These are phyloP conservation scores for Penicillium coffeae DNA, from an alignment of 495 filamentous ascomycete species.

Conservation along the genomic window DNA sequence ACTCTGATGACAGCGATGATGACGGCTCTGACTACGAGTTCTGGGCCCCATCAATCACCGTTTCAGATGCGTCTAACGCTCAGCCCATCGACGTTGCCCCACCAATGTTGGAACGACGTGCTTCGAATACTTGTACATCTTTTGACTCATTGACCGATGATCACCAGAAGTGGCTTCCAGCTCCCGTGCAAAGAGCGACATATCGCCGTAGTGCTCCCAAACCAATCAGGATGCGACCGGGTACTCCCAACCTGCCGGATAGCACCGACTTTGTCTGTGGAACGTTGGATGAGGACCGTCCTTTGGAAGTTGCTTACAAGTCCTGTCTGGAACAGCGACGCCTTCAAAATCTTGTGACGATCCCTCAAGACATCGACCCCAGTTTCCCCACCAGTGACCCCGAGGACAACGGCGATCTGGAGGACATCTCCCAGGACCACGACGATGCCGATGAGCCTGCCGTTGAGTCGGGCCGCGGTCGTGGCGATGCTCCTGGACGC, in stretches of 20 bases:
- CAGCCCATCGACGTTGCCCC: slow-evolving; percentile 48
- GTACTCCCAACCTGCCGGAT: slow-evolving; percentile 83
- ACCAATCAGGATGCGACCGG: slow-evolving; percentile 55
- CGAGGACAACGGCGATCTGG: slow-evolving; percentile 75
- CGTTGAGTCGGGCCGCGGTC: slow-evolving; percentile 33
- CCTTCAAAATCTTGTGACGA: slow-evolving; percentile 68
- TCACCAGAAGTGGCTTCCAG: slow-evolving; percentile 31
- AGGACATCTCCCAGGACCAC: slow-evolving; percentile 45
- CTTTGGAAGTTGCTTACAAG: slow-evolving; percentile 88
- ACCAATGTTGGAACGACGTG: slow-evolving; percentile 41
- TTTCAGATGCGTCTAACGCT: slow-evolving; percentile 48
- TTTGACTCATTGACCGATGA: slow-evolving; percentile 57
- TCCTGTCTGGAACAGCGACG: slow-evolving; percentile 77
- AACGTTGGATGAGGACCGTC: slow-evolving; percentile 91
- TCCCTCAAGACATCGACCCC: slow-evolving; percentile 95
- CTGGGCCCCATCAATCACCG: slow-evolving; percentile 67
- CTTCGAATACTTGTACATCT: slow-evolving; percentile 62
- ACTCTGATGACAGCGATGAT: slow-evolving; percentile 76
- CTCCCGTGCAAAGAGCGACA: slow-evolving; percentile 20
- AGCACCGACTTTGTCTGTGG: slow-evolving; percentile 98
- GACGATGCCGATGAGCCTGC: slow-evolving; percentile 42
- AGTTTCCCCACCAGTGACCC: slow-evolving; percentile 93
- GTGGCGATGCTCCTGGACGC: slow-evolving; percentile 22
- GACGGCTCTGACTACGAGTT: slow-evolving; percentile 68
- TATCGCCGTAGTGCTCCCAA: slow-evolving; percentile 35